A percentile compares a stretch with the other conserved stretches of the same genome.
Conservation (phyloP, 2,329 filamentous ascomycete genomes). For the Fonsecaea erecta region DNA sequence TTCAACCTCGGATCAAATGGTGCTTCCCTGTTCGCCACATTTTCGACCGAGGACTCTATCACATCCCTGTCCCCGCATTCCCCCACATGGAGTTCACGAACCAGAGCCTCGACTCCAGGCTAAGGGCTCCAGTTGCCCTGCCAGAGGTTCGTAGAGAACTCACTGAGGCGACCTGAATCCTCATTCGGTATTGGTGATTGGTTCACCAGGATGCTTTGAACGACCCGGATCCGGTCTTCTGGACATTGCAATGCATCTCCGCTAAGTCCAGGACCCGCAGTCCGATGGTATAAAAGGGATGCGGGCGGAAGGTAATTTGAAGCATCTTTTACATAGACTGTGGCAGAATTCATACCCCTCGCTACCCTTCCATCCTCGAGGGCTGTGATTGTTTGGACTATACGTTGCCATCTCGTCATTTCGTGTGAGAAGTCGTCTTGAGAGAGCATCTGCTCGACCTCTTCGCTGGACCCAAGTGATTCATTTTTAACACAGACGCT, state of each 20-base stretch:
- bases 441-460: not conserved
- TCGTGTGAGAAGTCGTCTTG: not conserved
- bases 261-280: not conserved
- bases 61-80: conserved; percentile 6
- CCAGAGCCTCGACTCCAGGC: not conserved
- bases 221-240: not conserved
- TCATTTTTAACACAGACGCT: not conserved
- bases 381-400: not conserved
- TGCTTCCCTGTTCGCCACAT: not conserved
- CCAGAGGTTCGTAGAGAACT: conserved; percentile 4
- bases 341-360: not conserved
- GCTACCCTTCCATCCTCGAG: not conserved
- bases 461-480: not conserved
- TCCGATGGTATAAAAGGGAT: not conserved
- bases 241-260: not conserved
- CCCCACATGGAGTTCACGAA: conserved; percentile 9
- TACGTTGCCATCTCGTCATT: not conserved
- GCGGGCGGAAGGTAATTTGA: not conserved
- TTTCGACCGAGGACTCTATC: conserved; percentile 6
- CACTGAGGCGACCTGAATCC: not conserved
- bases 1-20: conserved; percentile 12
- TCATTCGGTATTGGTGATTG: not conserved
- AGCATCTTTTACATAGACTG: not conserved
- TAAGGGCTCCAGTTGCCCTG: not conserved
- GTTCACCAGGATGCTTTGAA: not conserved